A percentile compares a stretch with the other conserved stretches of the same genome.
Conservation (phyloP, 208 protist genomes). For the Crithidia sp. region DNA sequence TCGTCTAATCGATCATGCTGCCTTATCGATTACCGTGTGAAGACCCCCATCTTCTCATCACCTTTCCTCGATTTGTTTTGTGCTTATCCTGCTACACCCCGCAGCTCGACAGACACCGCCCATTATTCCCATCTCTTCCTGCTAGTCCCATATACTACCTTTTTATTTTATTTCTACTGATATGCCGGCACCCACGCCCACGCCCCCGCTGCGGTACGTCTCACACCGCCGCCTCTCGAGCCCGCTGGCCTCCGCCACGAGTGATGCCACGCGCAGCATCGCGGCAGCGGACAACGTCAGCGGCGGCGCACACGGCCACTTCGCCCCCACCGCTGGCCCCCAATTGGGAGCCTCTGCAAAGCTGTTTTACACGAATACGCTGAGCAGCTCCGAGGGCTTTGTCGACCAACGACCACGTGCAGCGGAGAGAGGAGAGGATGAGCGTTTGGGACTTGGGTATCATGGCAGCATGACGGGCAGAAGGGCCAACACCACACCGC, state of each 20-base stretch:
- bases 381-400: neutral
- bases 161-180: neutral
- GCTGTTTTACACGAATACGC: neutral
- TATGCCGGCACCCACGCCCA: constrained; percentile 6
- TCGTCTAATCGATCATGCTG: too few species aligned
- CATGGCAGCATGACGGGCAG: too few species aligned
- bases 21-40: too few species aligned
- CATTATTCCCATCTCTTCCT: constrained; percentile 4
- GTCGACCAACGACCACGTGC: neutral
- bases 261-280: neutral
- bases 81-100: too few species aligned
- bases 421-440: too few species aligned
- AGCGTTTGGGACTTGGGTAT: too few species aligned
- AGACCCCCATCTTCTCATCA: too few species aligned
- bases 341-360: neutral
- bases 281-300: too few species aligned
- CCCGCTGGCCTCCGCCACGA: constrained; percentile 3
- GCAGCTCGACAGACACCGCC: too few species aligned
- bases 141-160: neutral
- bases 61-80: too few species aligned
- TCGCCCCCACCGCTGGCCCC: neutral
- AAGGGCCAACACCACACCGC: too few species aligned
- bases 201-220: constrained; percentile 12
- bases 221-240: constrained; percentile 12
- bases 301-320: neutral